Percentiles rank a stretch among this genome's conserved stretches.
These are phyloP conservation scores for Hemisphaericaspora nanyangensis DNA, from an alignment of 805 yeast species.

Conservation along the genomic window DNA sequence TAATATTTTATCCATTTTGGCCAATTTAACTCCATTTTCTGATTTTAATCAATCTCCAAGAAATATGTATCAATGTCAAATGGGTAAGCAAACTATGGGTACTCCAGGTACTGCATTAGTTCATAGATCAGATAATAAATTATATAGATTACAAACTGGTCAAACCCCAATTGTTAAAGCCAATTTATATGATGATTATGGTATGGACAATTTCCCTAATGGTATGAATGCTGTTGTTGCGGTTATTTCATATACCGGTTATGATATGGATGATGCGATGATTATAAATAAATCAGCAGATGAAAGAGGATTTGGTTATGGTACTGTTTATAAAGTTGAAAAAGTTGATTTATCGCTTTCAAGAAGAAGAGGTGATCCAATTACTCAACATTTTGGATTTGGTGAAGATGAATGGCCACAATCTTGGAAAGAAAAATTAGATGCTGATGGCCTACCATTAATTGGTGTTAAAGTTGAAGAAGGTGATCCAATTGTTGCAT, in stretches of 20 bases:
- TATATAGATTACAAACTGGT: slow-evolving; percentile 89
- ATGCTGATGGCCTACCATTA: slow-evolving; percentile 87
- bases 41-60: slow-evolving; percentile 99
- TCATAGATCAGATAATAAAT: slow-evolving; percentile 91
- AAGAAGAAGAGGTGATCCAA: slow-evolving; percentile 90
- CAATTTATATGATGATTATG: slow-evolving; percentile 88
- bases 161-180: slow-evolving; percentile 98
- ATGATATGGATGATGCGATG: slow-evolving; percentile 99
- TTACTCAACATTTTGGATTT: slow-evolving; percentile 90
- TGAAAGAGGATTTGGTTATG: slow-evolving; percentile 97
- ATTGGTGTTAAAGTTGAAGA: slow-evolving; percentile 86
- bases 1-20: slow-evolving; percentile 87
- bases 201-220: slow-evolving; percentile 97
- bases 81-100: slow-evolving; percentile 99
- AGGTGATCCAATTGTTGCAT: slow-evolving; percentile 95
- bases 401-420: slow-evolving; percentile 93
- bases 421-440: slow-evolving; percentile 83
- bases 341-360: slow-evolving; percentile 75
- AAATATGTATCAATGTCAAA: slow-evolving; percentile 99
- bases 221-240: slow-evolving; percentile 99
- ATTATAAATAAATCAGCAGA: slow-evolving; percentile 95
- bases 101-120: slow-evolving; percentile 95
- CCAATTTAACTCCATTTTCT: slow-evolving; percentile 95
- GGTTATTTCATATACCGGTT: slow-evolving; percentile 96
- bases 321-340: slow-evolving; percentile 93